A percentile compares a stretch with the other conserved stretches of the same genome.
Conservation (phyloP, 1,139 yeast species). For the Candida glucosophila region DNA sequence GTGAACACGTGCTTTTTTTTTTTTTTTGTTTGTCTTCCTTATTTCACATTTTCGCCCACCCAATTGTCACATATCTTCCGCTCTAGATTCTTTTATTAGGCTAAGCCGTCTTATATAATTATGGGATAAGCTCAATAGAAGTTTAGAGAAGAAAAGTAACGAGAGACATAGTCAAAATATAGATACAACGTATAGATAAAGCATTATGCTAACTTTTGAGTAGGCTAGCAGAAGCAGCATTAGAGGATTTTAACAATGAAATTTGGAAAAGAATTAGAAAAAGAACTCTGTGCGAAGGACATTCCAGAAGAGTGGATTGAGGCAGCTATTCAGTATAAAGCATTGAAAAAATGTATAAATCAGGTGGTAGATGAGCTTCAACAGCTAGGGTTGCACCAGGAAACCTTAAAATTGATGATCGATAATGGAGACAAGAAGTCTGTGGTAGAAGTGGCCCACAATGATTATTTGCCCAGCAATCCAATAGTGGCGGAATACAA, state of each 20-base stretch:
- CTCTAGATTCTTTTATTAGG: too few species aligned
- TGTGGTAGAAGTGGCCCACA: slow-evolving; percentile 23
- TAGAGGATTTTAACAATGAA: slow-evolving; percentile 35
- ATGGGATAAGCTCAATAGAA: too few species aligned
- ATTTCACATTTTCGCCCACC: too few species aligned
- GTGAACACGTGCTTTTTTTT: too few species aligned
- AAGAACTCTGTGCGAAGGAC: slow-evolving; percentile 49
- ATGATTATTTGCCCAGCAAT: slow-evolving; percentile 27
- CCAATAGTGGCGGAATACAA: slow-evolving; percentile 38
- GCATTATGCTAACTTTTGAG: too few species aligned
- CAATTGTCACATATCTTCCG: too few species aligned
- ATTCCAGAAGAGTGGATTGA: slow-evolving; percentile 64
- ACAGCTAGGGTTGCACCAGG: slow-evolving; percentile 42
- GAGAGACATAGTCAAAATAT: too few species aligned
- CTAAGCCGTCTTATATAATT: too few species aligned
- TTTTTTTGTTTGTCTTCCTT: too few species aligned
- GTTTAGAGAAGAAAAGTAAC: too few species aligned
- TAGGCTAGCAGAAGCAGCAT: not conserved
- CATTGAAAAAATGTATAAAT: slow-evolving; percentile 57
- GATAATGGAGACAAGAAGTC: slow-evolving; percentile 17
- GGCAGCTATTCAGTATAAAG: slow-evolving; percentile 65
- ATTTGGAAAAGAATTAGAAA: slow-evolving; percentile 65
- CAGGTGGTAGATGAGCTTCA: slow-evolving; percentile 54
- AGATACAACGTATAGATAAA: too few species aligned
- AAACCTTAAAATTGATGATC: slow-evolving; percentile 36